Evolutionary conservation across 176 grass and related monocot species (phyloP), one percentile per base, ranked within the genome.

Genomic region (Zea luxurians): DNA sequence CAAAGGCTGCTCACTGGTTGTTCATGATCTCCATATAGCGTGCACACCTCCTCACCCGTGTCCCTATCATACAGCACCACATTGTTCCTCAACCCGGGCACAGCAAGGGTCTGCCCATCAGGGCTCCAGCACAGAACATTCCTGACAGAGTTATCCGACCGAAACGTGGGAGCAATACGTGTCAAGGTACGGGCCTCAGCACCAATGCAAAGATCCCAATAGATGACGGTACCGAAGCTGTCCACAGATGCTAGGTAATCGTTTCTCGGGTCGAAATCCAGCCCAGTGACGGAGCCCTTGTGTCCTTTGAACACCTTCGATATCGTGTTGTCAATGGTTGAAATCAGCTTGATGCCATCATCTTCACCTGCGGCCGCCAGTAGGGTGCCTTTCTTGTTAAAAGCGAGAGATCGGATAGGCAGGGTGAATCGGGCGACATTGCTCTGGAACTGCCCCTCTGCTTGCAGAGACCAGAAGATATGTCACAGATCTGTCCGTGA

Each of bases 281-380:
- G 35, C 6, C 89, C 80, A 2, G 87, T 94, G 2, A 94, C 80
- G 0, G 87, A 85, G 54, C 95, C 95, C 48, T 90, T 97, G 83
- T 97, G 95, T 46, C 91, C 91, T 85, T 97, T 97, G 48, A 97
- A 91, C 13, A 97, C 95, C 84, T 91, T 97, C 18, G 95, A 92
- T 74, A 97, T 97, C 12, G 95, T 86, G 61, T 73, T 92, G 76
- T 97, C 95, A 3, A 97, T 82, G 13, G 95, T 97, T 0, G 91
- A 87, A 40, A 97, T 92, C 76, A 97, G 69, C 48, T 97, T 97
- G 83, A 97, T 94, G 65, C 91, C 95, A 38, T 97, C 95, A 7
- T 97, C 95, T 47, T 97, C 95, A 41, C 95, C 95, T 3, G 91
- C 95, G 1, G 95, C 95, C 15, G 95, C 91, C 75, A 97, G 74